Conservation (phyloP, 23 red algal genomes). For the Porphyridium purpureum region DNA sequence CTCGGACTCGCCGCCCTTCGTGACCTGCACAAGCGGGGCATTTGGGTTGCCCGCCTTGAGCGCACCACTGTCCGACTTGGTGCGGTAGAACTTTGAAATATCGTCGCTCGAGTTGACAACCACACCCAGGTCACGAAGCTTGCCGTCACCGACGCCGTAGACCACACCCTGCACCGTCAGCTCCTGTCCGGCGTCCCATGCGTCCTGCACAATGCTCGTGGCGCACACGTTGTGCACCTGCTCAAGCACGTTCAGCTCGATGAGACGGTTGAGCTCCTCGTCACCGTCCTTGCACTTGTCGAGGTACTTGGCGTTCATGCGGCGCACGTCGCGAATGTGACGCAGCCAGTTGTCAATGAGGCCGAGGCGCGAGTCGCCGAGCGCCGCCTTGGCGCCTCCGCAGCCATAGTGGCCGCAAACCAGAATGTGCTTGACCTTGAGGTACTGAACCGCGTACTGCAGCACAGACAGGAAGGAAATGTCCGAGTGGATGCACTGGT, state of each 20-base stretch:
- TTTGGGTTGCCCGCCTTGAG: no score
- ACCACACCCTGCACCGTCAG: neutral
- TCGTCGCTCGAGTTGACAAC: neutral
- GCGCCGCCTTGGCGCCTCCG: constrained; percentile 1
- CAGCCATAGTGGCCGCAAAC: neutral
- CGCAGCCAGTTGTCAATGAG: no score
- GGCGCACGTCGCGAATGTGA: constrained; percentile 1
- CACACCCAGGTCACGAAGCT: neutral
- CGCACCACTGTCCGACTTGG: no score
- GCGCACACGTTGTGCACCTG: neutral
- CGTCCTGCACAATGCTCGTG: neutral
- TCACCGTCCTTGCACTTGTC: neutral
- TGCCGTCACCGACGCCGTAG: neutral
- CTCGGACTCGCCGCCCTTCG: no score
- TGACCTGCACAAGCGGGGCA: no score
- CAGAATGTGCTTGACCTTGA: neutral
- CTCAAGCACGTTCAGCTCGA: neutral
- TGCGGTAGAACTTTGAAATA: no score
- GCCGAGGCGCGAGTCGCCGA: constrained; percentile 1
- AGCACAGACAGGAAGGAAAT: neutral
- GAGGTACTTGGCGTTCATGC: neutral
- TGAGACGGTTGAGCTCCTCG: neutral
- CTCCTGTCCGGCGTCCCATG: neutral
- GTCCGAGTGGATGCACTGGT: neutral
- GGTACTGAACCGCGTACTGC: neutral